A percentile compares a stretch with the other conserved stretches of the same genome.
Evolutionary conservation across 2,329 filamentous ascomycete genomes (phyloP).

Genomic region (Aspergillus neotritici): DNA sequence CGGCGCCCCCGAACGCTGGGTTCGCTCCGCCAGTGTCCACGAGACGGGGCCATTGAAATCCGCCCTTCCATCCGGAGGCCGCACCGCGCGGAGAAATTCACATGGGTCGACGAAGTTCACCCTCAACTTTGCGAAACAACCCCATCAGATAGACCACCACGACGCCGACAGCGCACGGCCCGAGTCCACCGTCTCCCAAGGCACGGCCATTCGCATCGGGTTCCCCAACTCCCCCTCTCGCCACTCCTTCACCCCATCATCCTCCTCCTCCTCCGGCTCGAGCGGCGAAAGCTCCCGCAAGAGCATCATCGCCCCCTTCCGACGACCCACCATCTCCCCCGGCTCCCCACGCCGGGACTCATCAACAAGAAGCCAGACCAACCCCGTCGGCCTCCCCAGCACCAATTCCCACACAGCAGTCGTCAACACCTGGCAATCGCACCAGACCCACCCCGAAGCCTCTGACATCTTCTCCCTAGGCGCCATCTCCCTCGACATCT

Average conservation of each 20-base stretch:
- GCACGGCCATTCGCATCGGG: conserved; percentile 32
- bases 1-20: conserved; percentile 52
- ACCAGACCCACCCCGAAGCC: conserved; percentile 28
- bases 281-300: conserved; percentile 16
- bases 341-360: conserved; percentile 15
- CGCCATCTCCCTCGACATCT: conserved; percentile 54
- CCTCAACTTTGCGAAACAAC: conserved; percentile 20
- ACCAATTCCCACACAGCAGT: conserved; percentile 26
- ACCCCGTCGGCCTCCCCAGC: conserved; percentile 27
- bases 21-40: conserved; percentile 33
- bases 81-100: conserved; percentile 30
- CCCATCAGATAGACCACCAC: conserved; percentile 11
- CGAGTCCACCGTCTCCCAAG: conserved; percentile 30
- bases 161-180: conserved; percentile 21
- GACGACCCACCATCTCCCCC: conserved; percentile 26
- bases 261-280: conserved; percentile 32
- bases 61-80: conserved; percentile 37
- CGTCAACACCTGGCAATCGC: conserved; percentile 36
- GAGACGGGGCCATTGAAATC: conserved; percentile 27
- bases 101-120: conserved; percentile 16
- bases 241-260: conserved; percentile 29
- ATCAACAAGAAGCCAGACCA: neutral
- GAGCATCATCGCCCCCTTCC: conserved; percentile 17
- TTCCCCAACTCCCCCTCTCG: conserved; percentile 24
- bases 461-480: conserved; percentile 57